Conservation (phyloP, 1,139 yeast genomes). For the Saccharomyces pastorianus region DNA sequence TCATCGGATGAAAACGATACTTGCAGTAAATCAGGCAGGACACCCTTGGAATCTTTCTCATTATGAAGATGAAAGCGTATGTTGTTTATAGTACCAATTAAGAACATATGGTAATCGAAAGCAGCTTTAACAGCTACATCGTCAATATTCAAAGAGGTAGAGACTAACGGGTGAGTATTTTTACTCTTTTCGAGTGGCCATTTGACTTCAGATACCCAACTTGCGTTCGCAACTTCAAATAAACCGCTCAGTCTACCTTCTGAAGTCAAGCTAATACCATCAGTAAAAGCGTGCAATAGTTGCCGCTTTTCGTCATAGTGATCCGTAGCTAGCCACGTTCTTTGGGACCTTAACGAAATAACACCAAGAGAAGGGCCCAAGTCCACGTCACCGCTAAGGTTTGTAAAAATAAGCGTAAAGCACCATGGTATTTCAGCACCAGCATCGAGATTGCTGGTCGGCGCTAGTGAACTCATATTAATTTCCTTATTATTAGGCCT, state of each 20-base stretch:
- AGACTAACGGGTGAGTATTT: slow-evolving; percentile 58
- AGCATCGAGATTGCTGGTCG: slow-evolving; percentile 6
- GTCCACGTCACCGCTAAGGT: slow-evolving; percentile 53
- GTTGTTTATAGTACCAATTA: slow-evolving; percentile 47
- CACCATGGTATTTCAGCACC: slow-evolving; percentile 54
- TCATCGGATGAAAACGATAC: slow-evolving; percentile 50
- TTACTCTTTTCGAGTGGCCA: slow-evolving; percentile 46
- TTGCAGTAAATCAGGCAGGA: slow-evolving; percentile 52
- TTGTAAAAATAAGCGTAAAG: slow-evolving; percentile 48
- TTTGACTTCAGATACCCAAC: slow-evolving; percentile 56
- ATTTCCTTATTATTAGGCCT: slow-evolving; percentile 5
- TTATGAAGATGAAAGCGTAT: slow-evolving; percentile 57
- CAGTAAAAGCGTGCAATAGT: slow-evolving; percentile 54
- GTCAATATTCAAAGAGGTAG: slow-evolving; percentile 51
- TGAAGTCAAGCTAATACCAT: slow-evolving; percentile 45
- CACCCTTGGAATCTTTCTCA: slow-evolving; percentile 44
- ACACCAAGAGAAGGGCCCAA: slow-evolving; percentile 81
- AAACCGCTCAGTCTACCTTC: slow-evolving; percentile 76
- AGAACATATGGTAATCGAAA: slow-evolving; percentile 79
- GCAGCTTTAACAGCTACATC: slow-evolving; percentile 53
- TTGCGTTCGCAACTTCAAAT: slow-evolving; percentile 43
- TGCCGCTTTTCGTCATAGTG: slow-evolving; percentile 70
- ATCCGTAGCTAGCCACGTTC: slow-evolving; percentile 62
- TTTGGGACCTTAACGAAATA: slow-evolving; percentile 45
- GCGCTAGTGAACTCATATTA: slow-evolving; percentile 8